Base-by-base conservation (phyloP, 108 stramenopile genomes). In the Stephanodiscus triporus region DNA sequence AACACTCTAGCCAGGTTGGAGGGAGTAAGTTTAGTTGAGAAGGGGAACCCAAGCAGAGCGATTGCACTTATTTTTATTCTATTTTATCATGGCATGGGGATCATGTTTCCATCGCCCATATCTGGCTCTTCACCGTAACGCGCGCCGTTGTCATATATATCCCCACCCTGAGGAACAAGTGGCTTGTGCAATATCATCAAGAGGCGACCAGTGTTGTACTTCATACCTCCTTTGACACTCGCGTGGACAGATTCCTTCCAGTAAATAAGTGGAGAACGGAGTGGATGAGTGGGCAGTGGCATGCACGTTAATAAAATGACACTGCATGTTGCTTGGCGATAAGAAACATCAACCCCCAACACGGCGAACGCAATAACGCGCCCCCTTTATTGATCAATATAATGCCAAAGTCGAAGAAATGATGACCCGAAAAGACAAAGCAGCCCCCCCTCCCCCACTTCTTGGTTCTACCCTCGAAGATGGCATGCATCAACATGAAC, bases 171-270 rank as follows among this genome's bases (percentile, higher is more conserved):
- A 36, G 78, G 78, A 42, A 79, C 62, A 61, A 90, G 87, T 10
- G 92, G 89, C 72, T 88, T 76, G 50, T 85, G 86, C 47, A 94
- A 74, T 9, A 94, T 89, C 92, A 94, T 94, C 34, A 94, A 75
- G 32, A 94, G 83, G 37, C 89, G 89, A 59, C 92, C 92, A 50
- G 92, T 94, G 65, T 94, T 94, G 85, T 94, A 94, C 72, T 91
- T 91, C 89, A 91, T 94, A 0, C 92, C 92, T 61, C 90, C 90
- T 73, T 91, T 91, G 56, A 94, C 90, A 54, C 88, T 89, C 64
- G 90, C 90, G 45, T 94, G 92, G 62, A 91, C 88, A 67, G 57
- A 62, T 79, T 79, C 78, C 78, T 79, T 19, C 30, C 29, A 23
- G 50, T 9, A 8, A 16, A 19, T 70, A 30, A 53, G 50, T 56